Evolutionary conservation across 352 stramenopile species (phyloP).

Genomic region (Phytophthora uliginosa): DNA sequence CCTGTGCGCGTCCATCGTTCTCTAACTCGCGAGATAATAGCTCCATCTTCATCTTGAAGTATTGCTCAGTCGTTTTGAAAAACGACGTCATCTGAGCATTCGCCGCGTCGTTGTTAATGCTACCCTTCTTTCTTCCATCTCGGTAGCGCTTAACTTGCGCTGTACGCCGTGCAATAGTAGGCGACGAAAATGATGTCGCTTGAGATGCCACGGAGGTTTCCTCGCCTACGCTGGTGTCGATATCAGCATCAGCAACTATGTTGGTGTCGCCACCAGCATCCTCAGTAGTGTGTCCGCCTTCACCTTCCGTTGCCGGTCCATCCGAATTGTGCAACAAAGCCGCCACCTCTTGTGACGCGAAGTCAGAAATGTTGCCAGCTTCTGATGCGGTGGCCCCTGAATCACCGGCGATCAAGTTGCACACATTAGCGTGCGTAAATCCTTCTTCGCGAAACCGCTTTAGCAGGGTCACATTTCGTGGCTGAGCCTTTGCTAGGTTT

Average conservation of each 20-base stretch:
- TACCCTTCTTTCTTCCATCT: background rate
- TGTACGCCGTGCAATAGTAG: background rate
- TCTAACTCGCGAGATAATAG: background rate
- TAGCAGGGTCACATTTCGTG: background rate
- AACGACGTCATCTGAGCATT: background rate
- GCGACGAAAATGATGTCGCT: background rate
- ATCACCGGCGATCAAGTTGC: background rate
- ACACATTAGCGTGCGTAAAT: background rate
- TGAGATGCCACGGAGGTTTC: background rate
- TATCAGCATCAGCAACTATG: too few species aligned
- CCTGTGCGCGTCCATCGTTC: too few species aligned
- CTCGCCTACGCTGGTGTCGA: background rate
- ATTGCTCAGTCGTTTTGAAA: background rate
- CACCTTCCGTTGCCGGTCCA: background rate
- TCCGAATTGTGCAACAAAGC: background rate
- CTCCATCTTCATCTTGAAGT: background rate
- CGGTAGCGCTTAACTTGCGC: background rate
- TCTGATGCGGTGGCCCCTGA: background rate
- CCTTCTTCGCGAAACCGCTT: background rate
- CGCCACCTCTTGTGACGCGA: background rate
- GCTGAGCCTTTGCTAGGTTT: background rate
- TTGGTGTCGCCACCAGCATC: background rate
- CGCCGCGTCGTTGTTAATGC: background rate
- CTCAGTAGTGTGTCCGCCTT: background rate
- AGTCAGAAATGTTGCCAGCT: background rate